Conservation (phyloP, 768 basidiomycete species). For the Termitomyces sp. region DNA sequence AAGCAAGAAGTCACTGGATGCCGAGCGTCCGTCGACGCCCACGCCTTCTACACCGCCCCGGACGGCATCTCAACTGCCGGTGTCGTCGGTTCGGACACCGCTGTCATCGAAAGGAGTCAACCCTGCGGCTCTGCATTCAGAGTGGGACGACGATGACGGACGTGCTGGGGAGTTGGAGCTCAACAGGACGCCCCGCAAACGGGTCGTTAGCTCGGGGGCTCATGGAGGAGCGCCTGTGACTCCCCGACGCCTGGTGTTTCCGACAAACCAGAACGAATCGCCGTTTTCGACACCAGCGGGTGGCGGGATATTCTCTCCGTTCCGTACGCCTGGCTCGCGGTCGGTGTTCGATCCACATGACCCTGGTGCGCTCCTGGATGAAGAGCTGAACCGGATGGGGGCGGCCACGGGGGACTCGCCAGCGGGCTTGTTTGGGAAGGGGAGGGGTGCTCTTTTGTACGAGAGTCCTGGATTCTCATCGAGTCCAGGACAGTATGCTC, state of each 20-base stretch:
- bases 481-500: conserved; percentile 49
- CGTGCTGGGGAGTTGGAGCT: conserved; percentile 16
- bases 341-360: conserved; percentile 68
- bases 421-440: conserved; percentile 59
- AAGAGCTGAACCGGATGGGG: conserved; percentile 59
- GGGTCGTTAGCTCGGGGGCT: conserved; percentile 15
- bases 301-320: conserved; percentile 27
- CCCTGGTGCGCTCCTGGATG: conserved; percentile 61
- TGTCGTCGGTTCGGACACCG: conserved; percentile 19
- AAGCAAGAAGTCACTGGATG: conserved; percentile 5
- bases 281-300: conserved; percentile 34
- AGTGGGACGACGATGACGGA: conserved; percentile 13
- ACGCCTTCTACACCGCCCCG: conserved; percentile 18
- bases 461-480: conserved; percentile 61
- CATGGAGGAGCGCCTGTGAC: conserved; percentile 26
- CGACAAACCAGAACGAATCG: conserved; percentile 29
- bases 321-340: conserved; percentile 46
- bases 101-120: conserved; percentile 24
- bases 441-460: conserved; percentile 50
- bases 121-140: conserved; percentile 23
- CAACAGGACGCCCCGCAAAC: conserved; percentile 34
- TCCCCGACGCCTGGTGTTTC: conserved; percentile 32
- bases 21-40: conserved; percentile 9
- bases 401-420: conserved; percentile 51
- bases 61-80: conserved; percentile 14